Evolutionary conservation across 2,329 filamentous ascomycete genomes (phyloP).

Genomic region (Alternaria viburni): DNA sequence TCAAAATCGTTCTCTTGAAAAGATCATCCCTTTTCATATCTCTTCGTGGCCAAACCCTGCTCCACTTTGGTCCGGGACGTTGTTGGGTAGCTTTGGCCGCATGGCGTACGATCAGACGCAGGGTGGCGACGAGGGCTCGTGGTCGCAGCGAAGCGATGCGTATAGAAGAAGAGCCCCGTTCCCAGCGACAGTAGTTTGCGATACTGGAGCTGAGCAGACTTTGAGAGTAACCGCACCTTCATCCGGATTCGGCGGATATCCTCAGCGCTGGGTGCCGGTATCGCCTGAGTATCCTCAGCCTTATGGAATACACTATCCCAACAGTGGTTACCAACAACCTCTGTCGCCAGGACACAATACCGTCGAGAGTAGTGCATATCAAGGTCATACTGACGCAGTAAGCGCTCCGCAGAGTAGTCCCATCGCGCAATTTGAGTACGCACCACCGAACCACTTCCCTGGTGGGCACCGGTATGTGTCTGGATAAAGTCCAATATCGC

Average conservation of each 20-base stretch:
- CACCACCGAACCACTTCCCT: not conserved
- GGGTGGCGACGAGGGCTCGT: not conserved
- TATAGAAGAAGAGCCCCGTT: not conserved
- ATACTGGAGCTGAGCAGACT: not conserved
- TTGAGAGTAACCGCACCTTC: not conserved
- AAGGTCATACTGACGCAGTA: not conserved
- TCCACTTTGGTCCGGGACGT: not conserved
- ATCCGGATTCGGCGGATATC: not conserved
- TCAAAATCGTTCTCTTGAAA: not conserved
- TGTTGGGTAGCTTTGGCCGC: not conserved
- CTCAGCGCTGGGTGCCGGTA: not conserved
- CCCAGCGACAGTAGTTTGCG: not conserved
- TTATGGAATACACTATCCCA: not conserved
- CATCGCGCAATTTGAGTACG: not conserved
- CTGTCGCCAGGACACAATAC: not conserved
- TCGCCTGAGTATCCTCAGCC: not conserved
- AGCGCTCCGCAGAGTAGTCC: not conserved
- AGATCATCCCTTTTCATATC: not conserved
- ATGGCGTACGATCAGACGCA: constrained; percentile 5
- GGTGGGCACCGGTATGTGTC: not conserved
- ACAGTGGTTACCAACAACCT: not conserved
- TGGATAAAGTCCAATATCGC: not conserved
- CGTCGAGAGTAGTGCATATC: not conserved
- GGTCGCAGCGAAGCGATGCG: not conserved
- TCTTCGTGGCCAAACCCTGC: not conserved